phyloP scores from a whole-genome alignment of 106 monocot genomes.

The Gastrodia elata region DNA sequence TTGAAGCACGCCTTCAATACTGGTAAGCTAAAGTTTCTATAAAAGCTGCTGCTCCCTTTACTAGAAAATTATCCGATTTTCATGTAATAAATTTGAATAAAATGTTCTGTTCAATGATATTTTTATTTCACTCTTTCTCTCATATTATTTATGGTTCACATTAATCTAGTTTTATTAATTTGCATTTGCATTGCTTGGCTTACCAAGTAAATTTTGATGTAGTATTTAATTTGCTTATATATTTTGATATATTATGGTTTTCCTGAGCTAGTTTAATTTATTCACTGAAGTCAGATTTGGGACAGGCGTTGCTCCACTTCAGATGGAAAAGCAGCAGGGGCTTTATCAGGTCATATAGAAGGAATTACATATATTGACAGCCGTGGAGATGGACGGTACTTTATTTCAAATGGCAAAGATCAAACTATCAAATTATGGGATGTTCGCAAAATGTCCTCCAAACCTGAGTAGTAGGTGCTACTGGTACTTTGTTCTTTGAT shows the following conservation, averaged over 20 bases:
- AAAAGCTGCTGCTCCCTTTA: neutral
- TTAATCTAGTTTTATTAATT: neutral
- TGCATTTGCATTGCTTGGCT: neutral
- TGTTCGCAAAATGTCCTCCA: slow-evolving; percentile 69
- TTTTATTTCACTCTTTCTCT: neutral
- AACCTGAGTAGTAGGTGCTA: slow-evolving; percentile 36
- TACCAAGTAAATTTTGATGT: neutral
- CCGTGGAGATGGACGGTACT: slow-evolving; percentile 80
- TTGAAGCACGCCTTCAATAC: neutral
- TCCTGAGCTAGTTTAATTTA: neutral
- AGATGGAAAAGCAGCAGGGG: slow-evolving; percentile 49
- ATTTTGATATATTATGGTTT: neutral
- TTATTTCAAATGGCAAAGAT: slow-evolving; percentile 95
- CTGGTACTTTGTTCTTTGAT: neutral
- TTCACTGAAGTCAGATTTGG: slow-evolving; percentile 57
- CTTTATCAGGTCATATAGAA: slow-evolving; percentile 71
- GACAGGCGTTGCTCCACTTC: slow-evolving; percentile 68
- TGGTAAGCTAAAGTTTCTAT: neutral
- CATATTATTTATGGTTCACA: neutral
- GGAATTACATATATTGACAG: slow-evolving; percentile 96
- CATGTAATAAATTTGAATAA: neutral
- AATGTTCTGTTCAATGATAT: neutral
- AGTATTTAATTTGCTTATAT: neutral
- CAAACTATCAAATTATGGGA: slow-evolving; percentile 93
- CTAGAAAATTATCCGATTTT: neutral